Evolutionary conservation across 768 basidiomycete species (phyloP), one percentile per base, ranked within the genome.

Genomic region (Podaxis pistillaris): DNA sequence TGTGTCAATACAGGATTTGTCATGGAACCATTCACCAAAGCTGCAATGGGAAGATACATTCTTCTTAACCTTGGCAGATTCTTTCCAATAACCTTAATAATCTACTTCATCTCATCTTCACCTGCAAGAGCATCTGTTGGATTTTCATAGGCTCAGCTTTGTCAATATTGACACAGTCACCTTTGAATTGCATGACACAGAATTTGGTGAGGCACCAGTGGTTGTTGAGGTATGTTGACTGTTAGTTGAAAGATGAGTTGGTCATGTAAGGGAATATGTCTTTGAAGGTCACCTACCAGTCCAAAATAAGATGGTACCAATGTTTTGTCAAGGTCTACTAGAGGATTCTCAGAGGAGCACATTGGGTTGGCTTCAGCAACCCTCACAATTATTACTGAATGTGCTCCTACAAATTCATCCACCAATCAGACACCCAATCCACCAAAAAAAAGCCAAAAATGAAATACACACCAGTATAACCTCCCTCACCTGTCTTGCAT

Each of bases 351-450:
- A 2, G 86, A 85, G 79, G 98, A 98, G 67, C 94, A 90, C 0
- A 91, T 88, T 0, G 94, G 93, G 73, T 98, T 99, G 4, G 89
- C 76, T 74, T 99, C 97, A 5, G 96, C 97, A 0, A 89, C 94
- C 5, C 95, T 89, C 24, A 97, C 97, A 44, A 99, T 90, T 97
- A 98, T 99, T 41, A 94, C 88, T 0, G 94, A 95, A 68, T 91
- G 86, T 15, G 93, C 94, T 2, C 61, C 61, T 62, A 89, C 90
- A 91, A 28, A 28, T 7, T 22, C 58, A 33, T 4, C n/a, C 47
- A 26, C 1, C 24, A 38, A 6, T n/a, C 41, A 28, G 41, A 47
- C 53, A 19, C 13, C 11, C 9, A 15, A n/a, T 15, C 51, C 82
- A 54, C 24, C 15, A n/a, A n/a, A n/a, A n/a, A n/a, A n/a, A n/a